Conservation (phyloP, 106 monocot species). For the Ottelia alismoides region DNA sequence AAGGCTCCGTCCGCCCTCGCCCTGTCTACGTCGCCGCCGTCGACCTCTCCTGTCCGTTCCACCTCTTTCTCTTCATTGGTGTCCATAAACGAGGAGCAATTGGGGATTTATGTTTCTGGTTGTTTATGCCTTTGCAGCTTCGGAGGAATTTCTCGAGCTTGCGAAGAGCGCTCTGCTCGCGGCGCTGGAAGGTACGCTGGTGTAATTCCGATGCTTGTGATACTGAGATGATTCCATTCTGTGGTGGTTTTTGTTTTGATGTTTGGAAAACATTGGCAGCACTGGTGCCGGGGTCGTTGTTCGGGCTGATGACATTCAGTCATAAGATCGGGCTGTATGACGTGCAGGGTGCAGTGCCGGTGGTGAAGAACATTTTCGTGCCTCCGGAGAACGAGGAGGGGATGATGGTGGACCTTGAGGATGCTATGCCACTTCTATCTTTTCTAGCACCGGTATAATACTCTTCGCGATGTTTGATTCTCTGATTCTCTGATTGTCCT, state of each 20-base stretch:
- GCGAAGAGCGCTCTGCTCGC: constrained; percentile 92
- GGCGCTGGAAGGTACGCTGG: constrained; percentile 71
- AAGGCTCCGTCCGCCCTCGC: constrained; percentile 33
- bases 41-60: constrained; percentile 58
- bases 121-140: constrained; percentile 41
- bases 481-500: too few species aligned
- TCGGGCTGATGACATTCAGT: constrained; percentile 91
- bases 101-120: too few species aligned
- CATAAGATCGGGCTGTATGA: constrained; percentile 97
- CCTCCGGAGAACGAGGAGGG: constrained; percentile 58
- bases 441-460: constrained; percentile 92
- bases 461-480: background rate
- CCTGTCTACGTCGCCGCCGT: constrained; percentile 94
- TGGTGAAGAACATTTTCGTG: constrained; percentile 91
- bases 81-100: too few species aligned
- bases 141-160: constrained; percentile 96
- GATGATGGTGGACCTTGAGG: constrained; percentile 76
- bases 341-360: constrained; percentile 91
- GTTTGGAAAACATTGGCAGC: too few species aligned
- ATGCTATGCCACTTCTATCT: constrained; percentile 91
- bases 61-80: background rate
- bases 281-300: constrained; percentile 84
- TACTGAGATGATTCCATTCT: too few species aligned
- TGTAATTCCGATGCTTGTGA: too few species aligned
- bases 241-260: too few species aligned